These are phyloP conservation scores for Ganoderma sinense DNA, from an alignment of 1,284 basidiomycete species.

Conservation along the genomic window DNA sequence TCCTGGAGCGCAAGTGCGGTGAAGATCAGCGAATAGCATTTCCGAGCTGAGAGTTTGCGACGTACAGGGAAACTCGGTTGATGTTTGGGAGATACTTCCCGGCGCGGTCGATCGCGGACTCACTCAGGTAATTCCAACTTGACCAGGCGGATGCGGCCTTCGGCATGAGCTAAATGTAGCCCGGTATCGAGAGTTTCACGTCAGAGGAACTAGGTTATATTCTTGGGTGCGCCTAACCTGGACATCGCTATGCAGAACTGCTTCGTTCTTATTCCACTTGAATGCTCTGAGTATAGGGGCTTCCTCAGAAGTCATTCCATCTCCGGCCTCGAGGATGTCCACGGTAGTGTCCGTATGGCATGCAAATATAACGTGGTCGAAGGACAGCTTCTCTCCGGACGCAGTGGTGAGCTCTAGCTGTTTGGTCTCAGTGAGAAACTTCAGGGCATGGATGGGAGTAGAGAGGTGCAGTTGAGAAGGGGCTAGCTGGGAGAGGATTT, in stretches of 20 bases:
- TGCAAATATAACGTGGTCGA: constrained; percentile 83
- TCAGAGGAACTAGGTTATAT: constrained; percentile 41
- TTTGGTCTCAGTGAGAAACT: constrained; percentile 17
- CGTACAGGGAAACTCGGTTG: constrained; percentile 72
- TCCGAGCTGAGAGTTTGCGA: constrained; percentile 1
- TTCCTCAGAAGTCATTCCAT: constrained; percentile 61
- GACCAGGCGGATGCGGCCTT: constrained; percentile 67
- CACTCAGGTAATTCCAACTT: constrained; percentile 80
- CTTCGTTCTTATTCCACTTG: constrained; percentile 76
- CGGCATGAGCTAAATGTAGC: constrained; percentile 67
- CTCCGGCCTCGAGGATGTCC: constrained; percentile 62
- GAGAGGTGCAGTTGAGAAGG: constrained; percentile 64
- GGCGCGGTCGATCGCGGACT: constrained; percentile 46
- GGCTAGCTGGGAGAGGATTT: constrained; percentile 65
- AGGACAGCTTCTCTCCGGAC: constrained; percentile 51
- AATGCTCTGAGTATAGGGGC: constrained; percentile 65
- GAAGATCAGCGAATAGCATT: background rate
- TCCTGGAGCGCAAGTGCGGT: constrained; percentile 38
- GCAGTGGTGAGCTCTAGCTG: constrained; percentile 52
- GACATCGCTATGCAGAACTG: constrained; percentile 71
- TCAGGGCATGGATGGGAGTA: constrained; percentile 58
- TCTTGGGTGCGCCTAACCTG: constrained; percentile 30
- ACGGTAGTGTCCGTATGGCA: constrained; percentile 79
- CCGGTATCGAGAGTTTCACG: background rate
- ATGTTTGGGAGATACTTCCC: constrained; percentile 56